phyloP scores from a whole-genome alignment of 2,329 filamentous ascomycete genomes.

The Microdochium paspali region DNA sequence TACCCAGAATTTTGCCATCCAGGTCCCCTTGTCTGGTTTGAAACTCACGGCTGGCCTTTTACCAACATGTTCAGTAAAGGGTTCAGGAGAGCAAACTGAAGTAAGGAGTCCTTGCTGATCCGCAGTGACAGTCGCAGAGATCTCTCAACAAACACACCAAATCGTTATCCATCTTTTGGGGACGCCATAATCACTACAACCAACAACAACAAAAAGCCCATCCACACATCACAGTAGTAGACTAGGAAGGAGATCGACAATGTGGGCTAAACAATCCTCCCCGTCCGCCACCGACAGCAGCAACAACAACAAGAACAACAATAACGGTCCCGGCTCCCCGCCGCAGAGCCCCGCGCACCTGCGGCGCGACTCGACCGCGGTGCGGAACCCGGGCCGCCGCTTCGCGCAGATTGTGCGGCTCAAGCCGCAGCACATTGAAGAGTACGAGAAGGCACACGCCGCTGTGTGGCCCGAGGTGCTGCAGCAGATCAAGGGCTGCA shows the following conservation, averaged over 20 bases:
- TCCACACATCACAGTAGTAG: too few species aligned
- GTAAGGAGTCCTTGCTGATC: too few species aligned
- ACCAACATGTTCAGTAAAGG: too few species aligned
- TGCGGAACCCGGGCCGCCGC: slow-evolving; percentile 35
- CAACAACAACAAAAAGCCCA: too few species aligned
- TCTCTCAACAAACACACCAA: too few species aligned
- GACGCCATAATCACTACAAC: too few species aligned
- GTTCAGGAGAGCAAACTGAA: too few species aligned
- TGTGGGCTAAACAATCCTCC: not conserved
- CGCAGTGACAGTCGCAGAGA: too few species aligned
- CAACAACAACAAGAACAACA: not conserved
- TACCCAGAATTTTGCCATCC: too few species aligned
- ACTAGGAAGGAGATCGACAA: not conserved
- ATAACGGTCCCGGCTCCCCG: not conserved
- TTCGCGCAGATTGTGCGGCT: slow-evolving; percentile 67
- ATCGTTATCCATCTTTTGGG: too few species aligned
- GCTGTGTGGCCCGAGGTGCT: slow-evolving; percentile 71
- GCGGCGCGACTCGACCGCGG: not conserved
- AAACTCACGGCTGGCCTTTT: too few species aligned
- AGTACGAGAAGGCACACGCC: slow-evolving; percentile 67
- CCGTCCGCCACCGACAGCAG: not conserved
- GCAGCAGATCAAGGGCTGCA: slow-evolving; percentile 65
- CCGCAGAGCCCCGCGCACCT: not conserved
- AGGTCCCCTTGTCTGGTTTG: too few species aligned
- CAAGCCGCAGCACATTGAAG: slow-evolving; percentile 53